Percentiles rank a stretch among this genome's conserved stretches.
phyloP scores from a whole-genome alignment of 2,329 filamentous ascomycete species.

The Penicillium glabrum region DNA sequence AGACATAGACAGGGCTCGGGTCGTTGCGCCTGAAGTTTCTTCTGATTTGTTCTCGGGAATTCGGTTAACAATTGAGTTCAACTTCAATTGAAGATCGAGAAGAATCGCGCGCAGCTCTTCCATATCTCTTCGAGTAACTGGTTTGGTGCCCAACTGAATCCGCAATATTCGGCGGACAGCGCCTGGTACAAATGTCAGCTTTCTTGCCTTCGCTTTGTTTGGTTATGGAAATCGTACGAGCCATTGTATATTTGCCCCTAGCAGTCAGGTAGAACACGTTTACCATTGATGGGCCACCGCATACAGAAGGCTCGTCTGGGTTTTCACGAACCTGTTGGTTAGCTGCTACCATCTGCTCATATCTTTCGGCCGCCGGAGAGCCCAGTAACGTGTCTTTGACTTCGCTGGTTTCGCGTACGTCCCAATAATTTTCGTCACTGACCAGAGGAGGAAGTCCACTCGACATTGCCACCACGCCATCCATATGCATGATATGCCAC shows the following conservation, averaged over 20 bases:
- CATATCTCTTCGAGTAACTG: conserved; percentile 45
- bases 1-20: conserved; percentile 26
- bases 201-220: background rate
- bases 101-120: conserved; percentile 44
- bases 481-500: conserved; percentile 52
- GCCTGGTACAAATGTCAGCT: conserved; percentile 24
- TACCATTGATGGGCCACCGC: conserved; percentile 41
- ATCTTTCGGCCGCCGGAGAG: conserved; percentile 37
- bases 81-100: conserved; percentile 40
- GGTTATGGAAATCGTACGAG: conserved; percentile 32
- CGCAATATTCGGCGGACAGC: conserved; percentile 45
- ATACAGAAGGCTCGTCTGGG: conserved; percentile 43
- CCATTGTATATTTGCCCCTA: conserved; percentile 47
- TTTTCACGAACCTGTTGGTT: conserved; percentile 38
- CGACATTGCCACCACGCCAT: conserved; percentile 51
- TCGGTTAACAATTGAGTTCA: conserved; percentile 43
- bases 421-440: conserved; percentile 49
- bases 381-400: conserved; percentile 47
- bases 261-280: conserved; percentile 46
- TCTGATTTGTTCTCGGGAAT: conserved; percentile 39
- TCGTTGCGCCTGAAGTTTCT: conserved; percentile 17
- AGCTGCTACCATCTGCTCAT: conserved; percentile 34
- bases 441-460: conserved; percentile 50
- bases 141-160: conserved; percentile 47
- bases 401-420: conserved; percentile 48